Percentiles rank a stretch among this genome's conserved stretches.
These are phyloP conservation scores for Niebla homalea DNA, from an alignment of 495 filamentous ascomycete species.

Conservation along the genomic window DNA sequence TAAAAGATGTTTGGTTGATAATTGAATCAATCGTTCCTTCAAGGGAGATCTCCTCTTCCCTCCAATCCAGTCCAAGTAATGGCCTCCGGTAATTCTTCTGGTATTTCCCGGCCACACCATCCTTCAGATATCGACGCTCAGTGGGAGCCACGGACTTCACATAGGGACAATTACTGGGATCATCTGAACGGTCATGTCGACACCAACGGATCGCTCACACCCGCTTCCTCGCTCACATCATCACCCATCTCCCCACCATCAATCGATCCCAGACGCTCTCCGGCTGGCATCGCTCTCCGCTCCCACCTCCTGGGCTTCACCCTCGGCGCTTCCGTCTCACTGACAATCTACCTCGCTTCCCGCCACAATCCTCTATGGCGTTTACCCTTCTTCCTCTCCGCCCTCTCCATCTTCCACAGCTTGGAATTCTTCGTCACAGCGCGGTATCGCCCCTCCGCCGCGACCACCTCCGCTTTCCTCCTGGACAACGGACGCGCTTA, in stretches of 20 bases:
- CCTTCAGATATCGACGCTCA: too few species aligned
- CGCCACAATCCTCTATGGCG: conserved; percentile 56
- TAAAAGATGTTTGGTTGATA: too few species aligned
- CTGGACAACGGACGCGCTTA: conserved; percentile 77
- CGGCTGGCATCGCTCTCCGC: conserved; percentile 67
- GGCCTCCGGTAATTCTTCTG: too few species aligned
- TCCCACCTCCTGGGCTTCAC: conserved; percentile 45
- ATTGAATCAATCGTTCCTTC: too few species aligned
- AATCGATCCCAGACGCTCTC: conserved; percentile 29
- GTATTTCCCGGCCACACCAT: too few species aligned
- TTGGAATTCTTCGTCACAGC: conserved; percentile 91
- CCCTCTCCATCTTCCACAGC: conserved; percentile 80
- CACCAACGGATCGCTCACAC: too few species aligned
- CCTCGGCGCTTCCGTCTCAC: conserved; percentile 34
- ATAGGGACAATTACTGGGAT: too few species aligned
- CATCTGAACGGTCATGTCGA: too few species aligned
- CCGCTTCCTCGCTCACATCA: not conserved
- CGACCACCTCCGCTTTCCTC: conserved; percentile 62
- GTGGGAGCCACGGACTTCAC: too few species aligned
- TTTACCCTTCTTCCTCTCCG: conserved; percentile 60
- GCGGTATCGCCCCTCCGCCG: conserved; percentile 60
- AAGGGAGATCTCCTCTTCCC: too few species aligned
- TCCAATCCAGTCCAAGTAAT: too few species aligned
- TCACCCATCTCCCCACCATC: not conserved
- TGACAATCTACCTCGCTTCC: conserved; percentile 36